These are phyloP conservation scores for Lactarius evosmus DNA, from an alignment of 768 basidiomycete species.

Conservation along the genomic window DNA sequence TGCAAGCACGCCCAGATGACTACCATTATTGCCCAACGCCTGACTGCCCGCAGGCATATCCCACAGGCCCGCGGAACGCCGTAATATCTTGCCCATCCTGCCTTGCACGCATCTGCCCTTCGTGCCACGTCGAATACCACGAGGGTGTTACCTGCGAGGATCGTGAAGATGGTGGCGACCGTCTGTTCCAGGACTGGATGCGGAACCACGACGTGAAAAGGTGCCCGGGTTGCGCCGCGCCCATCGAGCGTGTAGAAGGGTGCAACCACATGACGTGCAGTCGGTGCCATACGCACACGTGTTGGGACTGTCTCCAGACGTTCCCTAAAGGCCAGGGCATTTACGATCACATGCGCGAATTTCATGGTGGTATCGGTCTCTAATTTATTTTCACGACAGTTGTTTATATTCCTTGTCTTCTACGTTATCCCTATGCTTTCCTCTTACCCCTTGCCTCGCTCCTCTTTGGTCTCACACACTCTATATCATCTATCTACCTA, in stretches of 20 bases:
- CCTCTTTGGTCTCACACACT: neutral
- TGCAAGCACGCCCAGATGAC: slow-evolving; percentile 56
- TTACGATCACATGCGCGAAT: slow-evolving; percentile 71
- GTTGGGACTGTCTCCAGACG: slow-evolving; percentile 74
- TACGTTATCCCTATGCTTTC: neutral
- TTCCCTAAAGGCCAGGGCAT: slow-evolving; percentile 67
- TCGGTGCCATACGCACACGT: slow-evolving; percentile 71
- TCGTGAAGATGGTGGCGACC: slow-evolving; percentile 46
- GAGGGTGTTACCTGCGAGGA: slow-evolving; percentile 66
- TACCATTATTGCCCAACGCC: slow-evolving; percentile 77
- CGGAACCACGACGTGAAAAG: slow-evolving; percentile 61
- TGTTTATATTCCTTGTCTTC: neutral
- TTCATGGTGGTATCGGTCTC: slow-evolving; percentile 51
- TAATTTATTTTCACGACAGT: neutral
- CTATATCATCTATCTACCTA: neutral
- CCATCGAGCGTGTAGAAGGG: slow-evolving; percentile 70
- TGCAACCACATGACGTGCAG: slow-evolving; percentile 85
- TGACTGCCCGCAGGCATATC: slow-evolving; percentile 74
- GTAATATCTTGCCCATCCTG: slow-evolving; percentile 70
- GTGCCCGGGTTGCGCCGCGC: slow-evolving; percentile 68
- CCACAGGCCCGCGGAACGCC: slow-evolving; percentile 46
- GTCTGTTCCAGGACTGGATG: slow-evolving; percentile 63
- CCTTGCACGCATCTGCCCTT: slow-evolving; percentile 62
- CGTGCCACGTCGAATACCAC: slow-evolving; percentile 58
- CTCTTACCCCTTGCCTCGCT: too few relatives aligned